These are phyloP conservation scores for Suillus variegatus DNA, from an alignment of 768 basidiomycete genomes.

Conservation along the genomic window DNA sequence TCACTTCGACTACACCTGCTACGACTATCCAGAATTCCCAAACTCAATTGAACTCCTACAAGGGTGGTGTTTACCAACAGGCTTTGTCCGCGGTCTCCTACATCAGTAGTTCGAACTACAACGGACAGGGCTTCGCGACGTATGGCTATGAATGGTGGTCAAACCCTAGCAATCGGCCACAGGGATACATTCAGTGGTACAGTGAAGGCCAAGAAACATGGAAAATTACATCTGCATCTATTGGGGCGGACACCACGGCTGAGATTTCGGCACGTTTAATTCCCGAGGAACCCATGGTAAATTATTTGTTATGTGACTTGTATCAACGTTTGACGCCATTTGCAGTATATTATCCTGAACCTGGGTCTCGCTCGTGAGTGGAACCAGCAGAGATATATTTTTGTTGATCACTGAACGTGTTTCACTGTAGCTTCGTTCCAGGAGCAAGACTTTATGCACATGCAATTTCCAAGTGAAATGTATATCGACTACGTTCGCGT, in stretches of 20 bases:
- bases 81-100: slow-evolving; percentile 66
- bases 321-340: slow-evolving; percentile 14
- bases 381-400: not conserved
- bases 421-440: slow-evolving; percentile 62
- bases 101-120: slow-evolving; percentile 58
- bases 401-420: slow-evolving; percentile 4
- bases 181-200: slow-evolving; percentile 88
- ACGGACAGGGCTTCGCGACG: slow-evolving; percentile 50
- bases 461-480: slow-evolving; percentile 81
- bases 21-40: slow-evolving; percentile 53
- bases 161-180: slow-evolving; percentile 59
- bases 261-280: slow-evolving; percentile 67
- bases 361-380: slow-evolving; percentile 70
- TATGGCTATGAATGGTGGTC: slow-evolving; percentile 86
- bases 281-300: slow-evolving; percentile 92
- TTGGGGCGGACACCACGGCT: slow-evolving; percentile 64
- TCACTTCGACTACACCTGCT: slow-evolving; percentile 52
- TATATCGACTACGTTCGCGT: slow-evolving; percentile 89
- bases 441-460: slow-evolving; percentile 63
- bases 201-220: slow-evolving; percentile 67
- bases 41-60: slow-evolving; percentile 66
- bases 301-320: slow-evolving; percentile 25
- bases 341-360: slow-evolving; percentile 81
- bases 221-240: slow-evolving; percentile 63
- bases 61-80: slow-evolving; percentile 73